Base-by-base conservation (phyloP, 2,329 filamentous ascomycete species). In the Aspergillus nomiae region DNA sequence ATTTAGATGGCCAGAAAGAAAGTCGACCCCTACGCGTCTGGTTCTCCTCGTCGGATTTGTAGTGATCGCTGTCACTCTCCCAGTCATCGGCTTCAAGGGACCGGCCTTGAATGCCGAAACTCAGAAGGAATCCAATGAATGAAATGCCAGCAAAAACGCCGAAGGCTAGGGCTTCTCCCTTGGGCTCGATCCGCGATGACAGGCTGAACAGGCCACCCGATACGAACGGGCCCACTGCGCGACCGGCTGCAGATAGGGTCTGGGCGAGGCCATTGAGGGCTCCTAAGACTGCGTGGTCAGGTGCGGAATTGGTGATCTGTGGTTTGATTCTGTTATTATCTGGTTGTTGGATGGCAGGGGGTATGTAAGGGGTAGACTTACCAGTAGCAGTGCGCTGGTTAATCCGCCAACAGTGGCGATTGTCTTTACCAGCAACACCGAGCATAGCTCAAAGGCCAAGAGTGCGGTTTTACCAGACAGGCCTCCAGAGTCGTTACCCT, bases 241-340 rank as follows among this genome's bases (percentile, higher is more conserved):
- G 89, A 10, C 95, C 95, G 0, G 92, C 92, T 0, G 95, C 95
- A 0, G 92, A 96, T 0, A 99, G 87, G 0, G 93, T 97, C 77
- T 99, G 95, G 0, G 95, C 95, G 36, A 98, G 86, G 11, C 95
- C 95, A 73, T 99, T 97, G 30, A 99, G 84, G 0, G 92, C 93
- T 3, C 95, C 95, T 0, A 99, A 85, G 0, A 92, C 93, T 6
- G 90, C 89, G 76, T 94, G 87, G 9, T 94, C 92, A 0, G 93
- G 92, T 0, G 93, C 92, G 1, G 92, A 96, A 71, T 99, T 99
- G 43, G 93, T 98, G 68, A 99, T 94, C 91, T 94, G 56, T 28
- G 43, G 38, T 41, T 32, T 19, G 30, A 58, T 28, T 28, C 10
- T 12, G 50, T 55, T 34, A 41, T 8, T 51, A 51, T 14, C n/a